Base-by-base conservation (phyloP, 2,329 filamentous ascomycete genomes). In the Colletotrichum kahawae region DNA sequence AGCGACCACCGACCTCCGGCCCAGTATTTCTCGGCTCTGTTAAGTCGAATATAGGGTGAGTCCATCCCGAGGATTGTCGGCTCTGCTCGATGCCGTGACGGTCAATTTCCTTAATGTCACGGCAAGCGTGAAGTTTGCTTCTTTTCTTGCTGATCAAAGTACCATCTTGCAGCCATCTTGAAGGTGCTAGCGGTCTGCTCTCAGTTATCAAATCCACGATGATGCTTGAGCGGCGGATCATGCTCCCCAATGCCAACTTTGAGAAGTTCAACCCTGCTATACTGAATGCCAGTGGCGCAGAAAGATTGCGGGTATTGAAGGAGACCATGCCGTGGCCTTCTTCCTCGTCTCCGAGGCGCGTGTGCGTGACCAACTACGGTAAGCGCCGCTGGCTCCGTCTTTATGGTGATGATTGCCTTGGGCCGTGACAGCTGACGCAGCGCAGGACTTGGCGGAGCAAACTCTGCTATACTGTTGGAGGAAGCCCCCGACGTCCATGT, bases 171-270 rank as follows among this genome's bases (percentile, higher is more conserved):
- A 79, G 78, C 21, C 78, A 79, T 67, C 70, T 80, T 16, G 79
- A 82, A 64, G 77, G 77, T 4, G 77, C 79, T 12, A 78, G 78
- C 43, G 82, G 82, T 9, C 18, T 81, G 43, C 68, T 79, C 7
- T 76, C 57, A 48, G 72, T 82, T 12, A 67, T 82, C 59, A 83
- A 83, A 70, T 78, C 78, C 4, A 77, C 81, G 21, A 21, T 82
- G 54, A 79, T 80, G 74, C 24, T 82, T 18, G 64, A 82, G 59
- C 64, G 79, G 16, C 78, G 78, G 21, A 24, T 59, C 8, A 79
- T 82, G 34, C 66, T 80, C 7, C 80, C 80, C 9, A 82, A 75
- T 21, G 78, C 79, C n/a, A 67, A 76, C 5, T 81, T 81, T 43
- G 76, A 81, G 51, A 77, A 75, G 65, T 68, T 80, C 18, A 81